Evolutionary conservation across 23 red algal species (phyloP).

Genomic region (Gracilaria domingensis): DNA sequence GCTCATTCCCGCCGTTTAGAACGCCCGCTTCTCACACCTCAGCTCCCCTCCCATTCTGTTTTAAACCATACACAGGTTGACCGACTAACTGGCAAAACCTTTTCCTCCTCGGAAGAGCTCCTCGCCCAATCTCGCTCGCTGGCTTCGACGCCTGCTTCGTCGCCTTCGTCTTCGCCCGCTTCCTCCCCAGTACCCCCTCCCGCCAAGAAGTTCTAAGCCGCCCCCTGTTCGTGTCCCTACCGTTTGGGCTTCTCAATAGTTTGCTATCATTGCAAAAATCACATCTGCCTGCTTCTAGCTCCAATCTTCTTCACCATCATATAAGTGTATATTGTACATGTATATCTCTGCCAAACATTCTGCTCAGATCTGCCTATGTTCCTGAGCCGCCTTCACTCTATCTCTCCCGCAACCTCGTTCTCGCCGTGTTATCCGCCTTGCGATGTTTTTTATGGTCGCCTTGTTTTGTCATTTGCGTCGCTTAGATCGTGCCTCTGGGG

Average conservation of each 20-base stretch:
- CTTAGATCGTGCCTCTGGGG: background rate
- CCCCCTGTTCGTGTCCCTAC: too few relatives aligned
- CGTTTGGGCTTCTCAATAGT: background rate
- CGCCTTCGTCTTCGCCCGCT: conserved; percentile 19
- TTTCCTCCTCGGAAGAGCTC: conserved; percentile 11
- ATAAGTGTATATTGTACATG: background rate
- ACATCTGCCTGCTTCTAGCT: too few relatives aligned
- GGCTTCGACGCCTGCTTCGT: conserved; percentile 30
- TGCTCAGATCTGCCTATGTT: background rate
- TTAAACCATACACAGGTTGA: conserved; percentile 1
- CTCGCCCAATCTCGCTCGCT: conserved; percentile 11
- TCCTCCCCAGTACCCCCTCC: conserved; percentile 7
- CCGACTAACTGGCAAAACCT: conserved; percentile 34
- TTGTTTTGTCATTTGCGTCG: background rate
- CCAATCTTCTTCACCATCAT: too few relatives aligned
- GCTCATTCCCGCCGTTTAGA: too few relatives aligned
- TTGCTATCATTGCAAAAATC: too few relatives aligned
- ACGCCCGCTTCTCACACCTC: background rate
- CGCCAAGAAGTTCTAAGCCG: conserved; percentile 14
- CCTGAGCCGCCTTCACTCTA: too few relatives aligned
- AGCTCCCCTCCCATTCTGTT: background rate
- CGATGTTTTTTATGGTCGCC: background rate
- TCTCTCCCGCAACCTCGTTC: too few relatives aligned
- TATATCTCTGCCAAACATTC: background rate
- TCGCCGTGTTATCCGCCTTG: too few relatives aligned